These are phyloP conservation scores for Passalora sequoiae DNA, from an alignment of 2,329 filamentous ascomycete species.

Conservation along the genomic window DNA sequence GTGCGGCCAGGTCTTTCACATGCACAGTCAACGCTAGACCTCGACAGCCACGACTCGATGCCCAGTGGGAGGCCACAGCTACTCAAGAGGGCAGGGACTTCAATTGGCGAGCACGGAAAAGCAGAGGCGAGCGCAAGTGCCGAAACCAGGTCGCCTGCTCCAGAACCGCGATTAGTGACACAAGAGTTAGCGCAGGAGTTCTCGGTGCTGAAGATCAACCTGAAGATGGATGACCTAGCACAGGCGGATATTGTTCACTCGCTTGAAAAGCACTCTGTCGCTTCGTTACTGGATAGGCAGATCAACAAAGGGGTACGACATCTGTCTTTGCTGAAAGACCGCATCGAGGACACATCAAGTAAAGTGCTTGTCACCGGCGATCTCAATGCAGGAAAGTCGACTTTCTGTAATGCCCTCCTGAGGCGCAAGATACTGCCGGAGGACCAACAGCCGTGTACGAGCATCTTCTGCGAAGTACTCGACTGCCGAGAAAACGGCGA, in stretches of 20 bases:
- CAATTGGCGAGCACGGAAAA: slow-evolving; percentile 55
- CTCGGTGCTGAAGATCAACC: slow-evolving; percentile 86
- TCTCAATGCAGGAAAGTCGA: slow-evolving; percentile 95
- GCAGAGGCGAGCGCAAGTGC: slow-evolving; percentile 63
- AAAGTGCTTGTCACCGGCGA: slow-evolving; percentile 96
- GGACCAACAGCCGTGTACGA: slow-evolving; percentile 96
- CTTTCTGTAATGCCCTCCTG: slow-evolving; percentile 95
- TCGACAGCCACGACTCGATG: slow-evolving; percentile 37
- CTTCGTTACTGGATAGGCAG: slow-evolving; percentile 84
- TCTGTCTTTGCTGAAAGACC: slow-evolving; percentile 75
- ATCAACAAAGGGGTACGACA: slow-evolving; percentile 92
- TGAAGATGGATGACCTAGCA: slow-evolving; percentile 80
- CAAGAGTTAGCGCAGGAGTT: slow-evolving; percentile 94
- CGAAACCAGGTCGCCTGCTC: slow-evolving; percentile 56
- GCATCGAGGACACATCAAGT: slow-evolving; percentile 95
- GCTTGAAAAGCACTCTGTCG: slow-evolving; percentile 84
- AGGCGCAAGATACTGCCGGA: slow-evolving; percentile 89
- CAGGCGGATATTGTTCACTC: slow-evolving; percentile 92
- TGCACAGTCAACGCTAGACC: slow-evolving; percentile 56
- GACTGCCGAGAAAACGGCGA: slow-evolving; percentile 87
- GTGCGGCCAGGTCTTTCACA: slow-evolving; percentile 60
- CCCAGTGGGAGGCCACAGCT: slow-evolving; percentile 45
- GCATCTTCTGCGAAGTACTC: slow-evolving; percentile 95
- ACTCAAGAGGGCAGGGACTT: slow-evolving; percentile 67
- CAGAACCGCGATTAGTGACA: slow-evolving; percentile 79